phyloP scores from a whole-genome alignment of 2,329 filamentous ascomycete genomes.

The Trematosphaeria pertusa region DNA sequence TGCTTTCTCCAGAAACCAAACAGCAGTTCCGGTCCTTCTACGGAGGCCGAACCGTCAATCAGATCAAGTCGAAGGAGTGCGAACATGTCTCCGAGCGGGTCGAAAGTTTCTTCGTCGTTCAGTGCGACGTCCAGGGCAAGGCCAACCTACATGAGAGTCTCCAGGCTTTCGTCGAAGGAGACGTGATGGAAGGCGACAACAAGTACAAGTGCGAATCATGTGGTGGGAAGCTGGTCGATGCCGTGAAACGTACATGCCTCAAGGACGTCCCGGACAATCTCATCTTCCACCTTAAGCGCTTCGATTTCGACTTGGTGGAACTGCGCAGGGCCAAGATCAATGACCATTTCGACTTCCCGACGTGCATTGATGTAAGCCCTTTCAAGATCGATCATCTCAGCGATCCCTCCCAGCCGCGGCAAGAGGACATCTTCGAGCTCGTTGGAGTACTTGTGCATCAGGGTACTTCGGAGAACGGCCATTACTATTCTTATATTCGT shows the following conservation, averaged over 20 bases:
- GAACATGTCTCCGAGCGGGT: constrained; percentile 88
- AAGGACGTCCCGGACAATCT: constrained; percentile 93
- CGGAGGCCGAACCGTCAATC: constrained; percentile 88
- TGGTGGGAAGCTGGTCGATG: constrained; percentile 81
- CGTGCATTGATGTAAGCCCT: constrained; percentile 81
- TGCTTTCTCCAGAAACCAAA: constrained; percentile 72
- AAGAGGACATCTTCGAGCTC: constrained; percentile 84
- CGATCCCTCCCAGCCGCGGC: constrained; percentile 60
- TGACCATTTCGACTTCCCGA: constrained; percentile 89
- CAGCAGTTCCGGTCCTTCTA: constrained; percentile 82
- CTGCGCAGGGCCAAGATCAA: constrained; percentile 92
- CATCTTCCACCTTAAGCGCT: constrained; percentile 92
- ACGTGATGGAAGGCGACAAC: constrained; percentile 97
- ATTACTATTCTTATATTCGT: constrained; percentile 96
- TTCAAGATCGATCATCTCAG: constrained; percentile 89
- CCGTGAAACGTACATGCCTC: constrained; percentile 88
- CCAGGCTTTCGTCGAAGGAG: constrained; percentile 93
- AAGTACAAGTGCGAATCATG: constrained; percentile 97
- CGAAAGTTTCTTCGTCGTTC: constrained; percentile 92
- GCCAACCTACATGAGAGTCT: constrained; percentile 82
- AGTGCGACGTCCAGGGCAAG: constrained; percentile 96
- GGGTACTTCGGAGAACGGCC: constrained; percentile 90
- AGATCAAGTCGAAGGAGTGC: constrained; percentile 95
- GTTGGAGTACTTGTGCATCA: constrained; percentile 95
- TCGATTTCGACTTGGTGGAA: constrained; percentile 79